Conservation (phyloP, 345 rosid species). For the Populus alba region DNA sequence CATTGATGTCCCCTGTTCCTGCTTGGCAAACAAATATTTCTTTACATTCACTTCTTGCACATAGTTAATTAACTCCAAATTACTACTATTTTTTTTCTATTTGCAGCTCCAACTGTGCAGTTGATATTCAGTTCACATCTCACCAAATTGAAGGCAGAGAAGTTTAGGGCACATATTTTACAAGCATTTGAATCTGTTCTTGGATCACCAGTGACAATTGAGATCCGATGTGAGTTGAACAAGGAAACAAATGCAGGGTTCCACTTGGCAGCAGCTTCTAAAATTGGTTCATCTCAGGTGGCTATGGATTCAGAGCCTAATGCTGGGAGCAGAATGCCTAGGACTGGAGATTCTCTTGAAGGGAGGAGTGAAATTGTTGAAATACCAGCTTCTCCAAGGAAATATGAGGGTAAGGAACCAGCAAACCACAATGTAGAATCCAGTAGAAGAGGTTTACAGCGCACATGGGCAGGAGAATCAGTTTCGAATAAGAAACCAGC, state of each 20-base stretch:
- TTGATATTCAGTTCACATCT: conserved; percentile 64
- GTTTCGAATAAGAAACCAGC: conserved; percentile 30
- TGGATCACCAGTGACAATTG: conserved; percentile 72
- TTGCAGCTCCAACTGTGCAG: conserved; percentile 86
- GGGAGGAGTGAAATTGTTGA: conserved; percentile 76
- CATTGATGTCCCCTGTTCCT: background rate
- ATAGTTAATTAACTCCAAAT: background rate
- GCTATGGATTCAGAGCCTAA: conserved; percentile 20
- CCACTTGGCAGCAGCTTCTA: conserved; percentile 41
- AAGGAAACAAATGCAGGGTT: conserved; percentile 37
- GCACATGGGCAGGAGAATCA: conserved; percentile 21
- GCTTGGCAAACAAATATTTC: background rate
- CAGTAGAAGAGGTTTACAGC: conserved; percentile 28
- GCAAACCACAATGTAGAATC: conserved; percentile 30
- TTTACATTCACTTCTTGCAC: background rate
- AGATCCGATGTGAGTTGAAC: conserved; percentile 64
- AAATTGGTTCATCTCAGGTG: conserved; percentile 36
- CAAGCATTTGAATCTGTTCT: conserved; percentile 84
- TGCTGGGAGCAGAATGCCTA: conserved; percentile 14
- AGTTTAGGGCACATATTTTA: conserved; percentile 54
- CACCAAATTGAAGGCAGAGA: conserved; percentile 65
- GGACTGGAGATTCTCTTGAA: conserved; percentile 28
- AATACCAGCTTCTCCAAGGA: conserved; percentile 47
- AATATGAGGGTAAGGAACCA: conserved; percentile 27
- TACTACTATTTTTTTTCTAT: background rate